phyloP scores from a whole-genome alignment of 495 filamentous ascomycete genomes.

The Penicillium chermesinum region DNA sequence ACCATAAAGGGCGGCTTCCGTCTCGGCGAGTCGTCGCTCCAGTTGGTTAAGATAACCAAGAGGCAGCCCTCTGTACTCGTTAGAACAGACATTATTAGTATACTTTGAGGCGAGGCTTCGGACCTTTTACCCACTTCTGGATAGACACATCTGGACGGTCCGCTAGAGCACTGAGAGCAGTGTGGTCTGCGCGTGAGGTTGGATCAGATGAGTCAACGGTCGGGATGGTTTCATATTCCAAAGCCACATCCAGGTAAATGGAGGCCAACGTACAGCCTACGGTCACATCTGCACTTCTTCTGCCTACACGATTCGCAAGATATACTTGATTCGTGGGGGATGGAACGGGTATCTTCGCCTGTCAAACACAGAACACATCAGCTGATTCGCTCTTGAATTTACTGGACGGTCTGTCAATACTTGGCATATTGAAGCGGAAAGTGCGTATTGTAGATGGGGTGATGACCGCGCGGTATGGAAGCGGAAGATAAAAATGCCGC shows the following conservation, averaged over 20 bases:
- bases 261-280: constrained; percentile 17
- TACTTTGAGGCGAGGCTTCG: background rate
- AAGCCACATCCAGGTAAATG: background rate
- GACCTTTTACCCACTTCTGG: constrained; percentile 29
- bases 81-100: background rate
- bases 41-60: constrained; percentile 27
- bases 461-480: background rate
- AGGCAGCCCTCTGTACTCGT: constrained; percentile 18
- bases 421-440: background rate
- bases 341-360: background rate
- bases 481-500: background rate
- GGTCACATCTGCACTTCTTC: constrained; percentile 30
- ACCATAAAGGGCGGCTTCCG: constrained; percentile 25
- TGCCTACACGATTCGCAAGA: constrained; percentile 28
- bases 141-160: constrained; percentile 25
- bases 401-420: background rate
- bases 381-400: background rate
- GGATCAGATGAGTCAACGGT: background rate
- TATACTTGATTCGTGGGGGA: constrained; percentile 3
- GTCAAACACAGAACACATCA: no score
- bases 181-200: constrained; percentile 10
- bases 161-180: constrained; percentile 25
- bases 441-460: background rate
- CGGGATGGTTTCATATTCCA: background rate
- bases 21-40: constrained; percentile 26